Percentiles rank a stretch among this genome's conserved stretches.
Conservation (phyloP, 176 grass and related monocot genomes). For the Secale cereale region DNA sequence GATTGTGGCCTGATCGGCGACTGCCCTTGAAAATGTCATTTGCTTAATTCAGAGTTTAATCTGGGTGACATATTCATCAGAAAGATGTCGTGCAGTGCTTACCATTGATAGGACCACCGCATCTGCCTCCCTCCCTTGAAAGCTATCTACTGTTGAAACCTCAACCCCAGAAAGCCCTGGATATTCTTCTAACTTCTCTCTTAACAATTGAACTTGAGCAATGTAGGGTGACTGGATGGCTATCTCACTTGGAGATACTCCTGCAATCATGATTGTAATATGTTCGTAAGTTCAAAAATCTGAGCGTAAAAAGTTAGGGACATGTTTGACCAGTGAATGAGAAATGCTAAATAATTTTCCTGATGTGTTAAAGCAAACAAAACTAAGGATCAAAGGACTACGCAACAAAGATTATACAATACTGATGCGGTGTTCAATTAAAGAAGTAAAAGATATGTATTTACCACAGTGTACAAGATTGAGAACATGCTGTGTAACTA, state of each 20-base stretch:
- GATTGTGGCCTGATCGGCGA: not conserved
- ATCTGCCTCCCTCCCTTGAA: constrained; percentile 93
- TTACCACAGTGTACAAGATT: constrained; percentile 87
- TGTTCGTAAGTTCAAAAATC: constrained; percentile 26
- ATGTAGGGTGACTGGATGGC: constrained; percentile 92
- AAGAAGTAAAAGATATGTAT: constrained; percentile 23
- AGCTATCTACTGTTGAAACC: constrained; percentile 91
- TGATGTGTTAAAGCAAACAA: not conserved
- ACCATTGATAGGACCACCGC: constrained; percentile 94
- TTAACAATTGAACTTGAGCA: constrained; percentile 93
- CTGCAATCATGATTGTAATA: constrained; percentile 38
- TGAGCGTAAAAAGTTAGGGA: not conserved
- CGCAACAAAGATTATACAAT: not conserved
- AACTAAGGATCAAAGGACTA: not conserved
- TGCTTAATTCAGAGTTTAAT: not conserved
- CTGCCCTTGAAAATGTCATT: not conserved
- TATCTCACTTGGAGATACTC: constrained; percentile 65
- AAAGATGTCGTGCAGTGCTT: constrained; percentile 16
- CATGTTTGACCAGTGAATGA: not conserved
- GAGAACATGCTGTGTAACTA: constrained; percentile 86
- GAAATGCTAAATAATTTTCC: constrained; percentile 4
- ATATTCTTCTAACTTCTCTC: constrained; percentile 70
- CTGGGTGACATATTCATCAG: not conserved
- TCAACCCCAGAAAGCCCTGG: constrained; percentile 74
- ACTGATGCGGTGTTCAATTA: not conserved